These are phyloP conservation scores for Boletus sp. DNA, from an alignment of 1,284 basidiomycete species.

Conservation along the genomic window DNA sequence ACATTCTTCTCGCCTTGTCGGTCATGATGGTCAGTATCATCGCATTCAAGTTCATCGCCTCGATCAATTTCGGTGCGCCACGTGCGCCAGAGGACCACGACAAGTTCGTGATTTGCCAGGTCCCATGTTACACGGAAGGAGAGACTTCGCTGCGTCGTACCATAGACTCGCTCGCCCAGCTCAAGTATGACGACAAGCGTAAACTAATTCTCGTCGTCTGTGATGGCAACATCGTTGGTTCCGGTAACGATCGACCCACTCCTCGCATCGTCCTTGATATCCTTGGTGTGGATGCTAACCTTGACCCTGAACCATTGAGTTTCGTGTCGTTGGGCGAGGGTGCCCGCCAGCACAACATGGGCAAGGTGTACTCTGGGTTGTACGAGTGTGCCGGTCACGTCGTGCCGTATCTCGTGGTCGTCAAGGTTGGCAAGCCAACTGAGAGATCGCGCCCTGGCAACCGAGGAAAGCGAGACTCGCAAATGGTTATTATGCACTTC, in stretches of 20 bases:
- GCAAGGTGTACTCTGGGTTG: constrained; percentile 82
- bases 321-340: not conserved
- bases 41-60: constrained; percentile 97
- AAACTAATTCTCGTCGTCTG: constrained; percentile 94
- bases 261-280: constrained; percentile 95
- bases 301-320: constrained; percentile 59
- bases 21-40: constrained; percentile 94
- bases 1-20: constrained; percentile 88
- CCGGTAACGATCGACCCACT: constrained; percentile 88
- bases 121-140: constrained; percentile 97
- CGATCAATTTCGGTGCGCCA: constrained; percentile 80
- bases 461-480: constrained; percentile 94
- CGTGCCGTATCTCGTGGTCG: constrained; percentile 94
- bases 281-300: constrained; percentile 88
- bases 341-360: not conserved
- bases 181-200: constrained; percentile 98
- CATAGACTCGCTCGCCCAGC: constrained; percentile 87
- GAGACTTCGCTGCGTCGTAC: constrained; percentile 84
- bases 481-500: constrained; percentile 96
- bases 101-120: constrained; percentile 98
- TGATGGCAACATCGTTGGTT: constrained; percentile 98
- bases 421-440: constrained; percentile 94
- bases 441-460: constrained; percentile 93
- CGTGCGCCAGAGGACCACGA: constrained; percentile 94
- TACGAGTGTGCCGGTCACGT: constrained; percentile 95